A percentile compares a stretch with the other conserved stretches of the same genome.
Evolutionary conservation across 2,329 filamentous ascomycete genomes (phyloP).

Genomic region (Apiospora rasikravindrae): DNA sequence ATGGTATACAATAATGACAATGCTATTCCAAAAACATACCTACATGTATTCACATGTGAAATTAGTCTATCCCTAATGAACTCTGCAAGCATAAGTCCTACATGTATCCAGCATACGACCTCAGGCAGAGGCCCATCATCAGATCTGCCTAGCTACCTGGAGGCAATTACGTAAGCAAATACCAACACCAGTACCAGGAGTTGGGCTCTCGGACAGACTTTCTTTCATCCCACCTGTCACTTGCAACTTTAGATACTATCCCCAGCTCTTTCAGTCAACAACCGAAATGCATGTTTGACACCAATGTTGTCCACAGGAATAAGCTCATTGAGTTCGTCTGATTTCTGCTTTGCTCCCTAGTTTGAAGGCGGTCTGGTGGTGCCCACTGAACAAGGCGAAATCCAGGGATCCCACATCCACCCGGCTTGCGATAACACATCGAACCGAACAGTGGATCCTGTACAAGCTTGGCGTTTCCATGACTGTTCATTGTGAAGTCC

Average conservation of each 20-base stretch:
- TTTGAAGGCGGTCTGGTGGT: neutral
- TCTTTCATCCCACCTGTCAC: neutral
- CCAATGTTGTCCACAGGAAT: neutral
- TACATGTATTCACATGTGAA: neutral
- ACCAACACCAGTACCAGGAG: neutral
- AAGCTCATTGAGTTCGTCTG: slow-evolving; percentile 7
- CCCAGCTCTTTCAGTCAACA: neutral
- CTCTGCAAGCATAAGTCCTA: neutral
- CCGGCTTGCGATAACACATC: neutral
- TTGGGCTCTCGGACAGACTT: neutral
- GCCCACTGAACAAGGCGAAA: neutral
- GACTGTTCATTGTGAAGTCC: neutral
- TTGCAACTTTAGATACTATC: neutral
- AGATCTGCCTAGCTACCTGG: neutral
- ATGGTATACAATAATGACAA: too few relatives aligned
- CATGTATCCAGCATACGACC: neutral
- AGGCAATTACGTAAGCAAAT: neutral
- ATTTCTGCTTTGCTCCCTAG: neutral
- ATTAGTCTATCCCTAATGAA: neutral
- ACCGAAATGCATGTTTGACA: neutral
- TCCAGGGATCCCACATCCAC: neutral
- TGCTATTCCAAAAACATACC: too few relatives aligned
- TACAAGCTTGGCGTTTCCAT: neutral
- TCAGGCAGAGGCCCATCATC: neutral
- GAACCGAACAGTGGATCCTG: neutral